Conservation (phyloP, 352 stramenopile genomes). For the Elongisporangium anandrum region DNA sequence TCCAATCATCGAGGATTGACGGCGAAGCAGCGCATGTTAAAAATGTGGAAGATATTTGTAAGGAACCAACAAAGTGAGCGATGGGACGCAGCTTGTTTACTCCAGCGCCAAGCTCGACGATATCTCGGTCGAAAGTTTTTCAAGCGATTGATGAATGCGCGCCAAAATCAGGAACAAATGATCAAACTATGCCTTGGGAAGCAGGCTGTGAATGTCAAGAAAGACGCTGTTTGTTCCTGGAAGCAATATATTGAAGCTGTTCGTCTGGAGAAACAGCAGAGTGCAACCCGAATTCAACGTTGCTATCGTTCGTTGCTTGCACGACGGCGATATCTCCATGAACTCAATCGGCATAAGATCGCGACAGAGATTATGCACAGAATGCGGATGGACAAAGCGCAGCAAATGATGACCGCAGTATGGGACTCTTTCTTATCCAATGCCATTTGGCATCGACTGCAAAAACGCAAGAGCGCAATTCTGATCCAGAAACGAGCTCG, state of each 20-base stretch:
- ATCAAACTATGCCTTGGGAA: constrained; percentile 31
- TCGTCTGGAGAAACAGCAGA: constrained; percentile 12
- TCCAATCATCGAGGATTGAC: constrained; percentile 21
- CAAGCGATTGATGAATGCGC: constrained; percentile 27
- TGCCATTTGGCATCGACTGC: constrained; percentile 39
- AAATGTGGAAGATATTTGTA: constrained; percentile 34
- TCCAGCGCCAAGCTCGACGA: constrained; percentile 39
- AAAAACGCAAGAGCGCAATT: constrained; percentile 38
- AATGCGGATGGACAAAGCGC: constrained; percentile 31
- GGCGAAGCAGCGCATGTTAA: constrained; percentile 21
- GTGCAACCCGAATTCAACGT: constrained; percentile 34
- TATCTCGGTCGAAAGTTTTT: constrained; percentile 29
- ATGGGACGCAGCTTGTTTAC: constrained; percentile 16
- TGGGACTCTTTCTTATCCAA: constrained; percentile 45
- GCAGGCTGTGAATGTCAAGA: constrained; percentile 12
- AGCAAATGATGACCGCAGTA: constrained; percentile 15
- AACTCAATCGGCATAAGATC: constrained; percentile 35
- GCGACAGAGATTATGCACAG: constrained; percentile 46
- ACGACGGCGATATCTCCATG: constrained; percentile 30
- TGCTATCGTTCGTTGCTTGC: constrained; percentile 22
- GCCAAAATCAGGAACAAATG: constrained; percentile 30
- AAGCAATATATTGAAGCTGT: constrained; percentile 7
- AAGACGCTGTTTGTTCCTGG: constrained; percentile 21
- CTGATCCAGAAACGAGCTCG: constrained; percentile 44
- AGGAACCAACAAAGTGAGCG: constrained; percentile 25